These are phyloP conservation scores for Cyclocybe aegerita DNA, from an alignment of 768 basidiomycete species.

Conservation along the genomic window DNA sequence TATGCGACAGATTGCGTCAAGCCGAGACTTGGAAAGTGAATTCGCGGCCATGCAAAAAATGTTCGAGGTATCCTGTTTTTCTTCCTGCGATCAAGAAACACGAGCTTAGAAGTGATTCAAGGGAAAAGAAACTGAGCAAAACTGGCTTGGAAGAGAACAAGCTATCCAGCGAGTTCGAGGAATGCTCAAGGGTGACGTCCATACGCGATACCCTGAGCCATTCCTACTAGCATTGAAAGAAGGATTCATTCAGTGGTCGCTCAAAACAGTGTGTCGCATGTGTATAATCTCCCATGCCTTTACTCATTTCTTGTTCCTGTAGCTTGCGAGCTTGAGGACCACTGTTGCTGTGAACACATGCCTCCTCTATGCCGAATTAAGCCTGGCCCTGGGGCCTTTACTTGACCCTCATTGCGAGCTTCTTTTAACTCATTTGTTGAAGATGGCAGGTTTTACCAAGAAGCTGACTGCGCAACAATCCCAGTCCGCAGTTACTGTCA, in stretches of 20 bases:
- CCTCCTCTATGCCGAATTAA: slow-evolving; percentile 74
- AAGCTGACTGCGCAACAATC: slow-evolving; percentile 88
- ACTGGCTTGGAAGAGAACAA: slow-evolving; percentile 85
- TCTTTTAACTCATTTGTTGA: slow-evolving; percentile 72
- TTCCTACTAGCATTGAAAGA: slow-evolving; percentile 78
- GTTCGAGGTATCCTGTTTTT: slow-evolving; percentile 66
- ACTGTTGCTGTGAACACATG: slow-evolving; percentile 84
- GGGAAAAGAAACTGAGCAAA: slow-evolving; percentile 98
- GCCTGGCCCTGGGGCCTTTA: slow-evolving; percentile 56
- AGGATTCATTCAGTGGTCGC: slow-evolving; percentile 75
- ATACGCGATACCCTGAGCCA: slow-evolving; percentile 66
- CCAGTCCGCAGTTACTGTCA: slow-evolving; percentile 64
- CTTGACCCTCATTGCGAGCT: slow-evolving; percentile 83
- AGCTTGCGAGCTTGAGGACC: slow-evolving; percentile 89
- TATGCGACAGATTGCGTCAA: slow-evolving; percentile 71
- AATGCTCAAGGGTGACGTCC: slow-evolving; percentile 86
- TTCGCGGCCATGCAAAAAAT: slow-evolving; percentile 75
- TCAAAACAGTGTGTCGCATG: slow-evolving; percentile 70
- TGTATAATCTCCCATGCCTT: not conserved
- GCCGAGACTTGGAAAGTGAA: slow-evolving; percentile 82
- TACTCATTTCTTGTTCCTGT: slow-evolving; percentile 9
- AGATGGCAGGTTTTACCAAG: slow-evolving; percentile 90
- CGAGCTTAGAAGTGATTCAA: slow-evolving; percentile 24
- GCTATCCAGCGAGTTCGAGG: slow-evolving; percentile 78
- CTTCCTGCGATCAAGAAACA: not conserved